These are phyloP conservation scores for Penicillium sp. DNA, from an alignment of 2,329 filamentous ascomycete species.

Conservation along the genomic window DNA sequence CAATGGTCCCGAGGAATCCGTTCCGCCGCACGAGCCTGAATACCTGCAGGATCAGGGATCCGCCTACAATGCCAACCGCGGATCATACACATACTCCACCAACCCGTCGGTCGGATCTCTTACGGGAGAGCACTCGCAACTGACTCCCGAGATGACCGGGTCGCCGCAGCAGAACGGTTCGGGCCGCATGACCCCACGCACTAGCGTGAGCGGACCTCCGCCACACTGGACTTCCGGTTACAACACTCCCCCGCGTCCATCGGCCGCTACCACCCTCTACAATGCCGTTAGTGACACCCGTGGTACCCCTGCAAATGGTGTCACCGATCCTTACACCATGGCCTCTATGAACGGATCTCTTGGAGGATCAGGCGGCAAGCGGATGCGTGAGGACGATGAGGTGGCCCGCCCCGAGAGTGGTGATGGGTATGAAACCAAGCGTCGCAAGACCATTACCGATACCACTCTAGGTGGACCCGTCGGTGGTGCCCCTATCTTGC, in stretches of 20 bases:
- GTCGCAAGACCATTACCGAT: conserved; percentile 75
- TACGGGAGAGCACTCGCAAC: conserved; percentile 70
- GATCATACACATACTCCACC: conserved; percentile 73
- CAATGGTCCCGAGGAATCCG: conserved; percentile 63
- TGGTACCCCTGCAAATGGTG: conserved; percentile 62
- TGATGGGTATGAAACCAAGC: conserved; percentile 67
- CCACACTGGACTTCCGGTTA: conserved; percentile 76
- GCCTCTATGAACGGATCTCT: conserved; percentile 67
- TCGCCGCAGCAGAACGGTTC: conserved; percentile 82
- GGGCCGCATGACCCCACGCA: conserved; percentile 82
- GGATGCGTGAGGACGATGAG: conserved; percentile 65
- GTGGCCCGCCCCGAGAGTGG: conserved; percentile 63
- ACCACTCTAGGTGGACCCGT: conserved; percentile 50
- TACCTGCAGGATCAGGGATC: conserved; percentile 81
- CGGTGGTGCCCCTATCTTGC: conserved; percentile 41
- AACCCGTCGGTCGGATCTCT: conserved; percentile 66
- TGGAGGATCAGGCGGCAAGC: conserved; percentile 54
- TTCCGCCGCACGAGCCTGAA: conserved; percentile 71
- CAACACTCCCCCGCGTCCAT: conserved; percentile 72
- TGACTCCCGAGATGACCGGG: conserved; percentile 79
- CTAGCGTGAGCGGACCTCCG: conserved; percentile 62
- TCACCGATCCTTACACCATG: conserved; percentile 70
- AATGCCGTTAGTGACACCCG: conserved; percentile 85
- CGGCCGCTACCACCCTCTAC: conserved; percentile 77
- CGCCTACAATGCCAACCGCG: conserved; percentile 70